Evolutionary conservation across 2,329 filamentous ascomycete species (phyloP), one percentile per base, ranked within the genome.

Genomic region (Cadophora gregata): DNA sequence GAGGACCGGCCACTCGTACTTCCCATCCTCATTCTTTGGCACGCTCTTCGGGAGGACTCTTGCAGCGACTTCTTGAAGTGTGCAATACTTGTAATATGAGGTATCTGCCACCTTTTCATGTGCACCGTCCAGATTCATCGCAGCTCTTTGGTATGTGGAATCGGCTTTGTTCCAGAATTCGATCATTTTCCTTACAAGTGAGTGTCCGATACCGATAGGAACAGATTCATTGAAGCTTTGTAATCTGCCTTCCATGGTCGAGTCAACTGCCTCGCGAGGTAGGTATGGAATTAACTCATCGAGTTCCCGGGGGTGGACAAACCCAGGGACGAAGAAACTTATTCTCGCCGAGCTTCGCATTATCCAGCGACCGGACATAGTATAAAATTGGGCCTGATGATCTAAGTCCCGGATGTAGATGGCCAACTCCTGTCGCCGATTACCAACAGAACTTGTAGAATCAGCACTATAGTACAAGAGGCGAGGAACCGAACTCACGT

Each of bases 1-100:
- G 5, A 93, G 78, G 9, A 84, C 83, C 31, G 82, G 73, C 0
- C 82, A 70, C 0, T 83, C 78, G 62, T 84, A 83, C 10, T 77
- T 78, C 1, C 76, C 77, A 25, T 77, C 75, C 1, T 70, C 27
- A 10, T 61, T 29, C 45, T 62, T 70, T 33, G 74, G 67, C 16
- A 74, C 63, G 6, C 45, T 59, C 25, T 14, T 68, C 69, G 71
- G 70, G 63, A 64, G 82, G 27, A 86, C 72, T 8, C 74, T 78
- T 38, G 78, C 76, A 1, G 84, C 80, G 51, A 85, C 82, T 21
- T 82, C 79, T 0, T 78, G 71, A 29, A 86, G 74, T 6, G 79
- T 83, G 25, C 68, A 71, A 66, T 73, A 83, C 10, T 79, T 79
- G 38, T 81, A 77, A 56, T 80, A 78, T 0, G 72, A 78, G 16